A percentile compares a stretch with the other conserved stretches of the same genome.
These are phyloP conservation scores for Chlamydomonas urium DNA, from an alignment of 139 green algal species.

Conservation along the genomic window DNA sequence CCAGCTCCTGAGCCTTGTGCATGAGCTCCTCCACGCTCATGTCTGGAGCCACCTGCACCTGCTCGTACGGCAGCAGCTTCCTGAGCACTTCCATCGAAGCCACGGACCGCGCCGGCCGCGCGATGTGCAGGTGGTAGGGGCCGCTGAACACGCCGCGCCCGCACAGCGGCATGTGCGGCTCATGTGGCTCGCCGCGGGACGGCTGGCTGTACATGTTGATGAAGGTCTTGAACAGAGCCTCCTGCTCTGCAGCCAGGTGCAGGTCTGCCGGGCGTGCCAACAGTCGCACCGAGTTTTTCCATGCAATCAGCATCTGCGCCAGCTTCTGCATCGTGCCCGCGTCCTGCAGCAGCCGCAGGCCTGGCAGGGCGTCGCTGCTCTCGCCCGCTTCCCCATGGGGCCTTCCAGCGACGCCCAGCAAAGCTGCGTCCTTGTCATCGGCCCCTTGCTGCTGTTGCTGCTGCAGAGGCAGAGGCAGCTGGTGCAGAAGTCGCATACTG, in stretches of 20 bases:
- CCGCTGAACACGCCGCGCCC: no score
- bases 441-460: neutral
- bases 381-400: neutral
- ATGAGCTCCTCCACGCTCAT: neutral
- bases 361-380: slow-evolving; percentile 4
- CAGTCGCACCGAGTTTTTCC: no score
- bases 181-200: no score
- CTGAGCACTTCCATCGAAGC: neutral
- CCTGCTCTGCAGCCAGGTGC: no score
- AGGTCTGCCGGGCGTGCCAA: no score
- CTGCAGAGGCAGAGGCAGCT: neutral
- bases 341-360: slow-evolving; percentile 4
- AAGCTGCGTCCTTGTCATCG: neutral
- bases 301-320: no score
- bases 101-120: neutral
- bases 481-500: neutral
- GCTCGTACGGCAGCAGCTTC: neutral
- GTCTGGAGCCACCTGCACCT: neutral
- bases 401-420: neutral
- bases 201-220: no score
- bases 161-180: no score
- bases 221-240: no score
- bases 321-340: neutral
- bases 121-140: slow-evolving; percentile 8
- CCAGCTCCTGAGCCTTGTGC: neutral